phyloP scores from a whole-genome alignment of 805 yeast genomes.

The Kluyveromyces aestuarii region DNA sequence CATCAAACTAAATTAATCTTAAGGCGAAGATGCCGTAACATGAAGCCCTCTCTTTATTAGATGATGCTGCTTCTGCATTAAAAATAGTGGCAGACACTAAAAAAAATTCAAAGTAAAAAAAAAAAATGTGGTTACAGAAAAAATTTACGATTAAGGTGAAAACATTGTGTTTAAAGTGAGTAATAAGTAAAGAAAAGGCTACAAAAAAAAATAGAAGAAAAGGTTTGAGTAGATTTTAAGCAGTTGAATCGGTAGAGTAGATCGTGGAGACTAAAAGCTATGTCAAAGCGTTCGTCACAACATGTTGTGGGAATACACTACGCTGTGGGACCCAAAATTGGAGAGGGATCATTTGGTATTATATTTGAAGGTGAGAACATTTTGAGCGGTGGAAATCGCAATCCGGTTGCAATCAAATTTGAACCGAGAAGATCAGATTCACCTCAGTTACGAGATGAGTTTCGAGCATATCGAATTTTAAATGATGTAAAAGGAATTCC shows the following conservation, averaged over 20 bases:
- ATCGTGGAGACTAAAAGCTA: background rate
- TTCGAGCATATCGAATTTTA: slow-evolving; percentile 64
- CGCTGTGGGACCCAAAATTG: slow-evolving; percentile 74
- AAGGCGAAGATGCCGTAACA: too few species aligned
- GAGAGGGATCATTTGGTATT: slow-evolving; percentile 83
- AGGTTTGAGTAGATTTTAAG: background rate
- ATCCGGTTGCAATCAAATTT: slow-evolving; percentile 62
- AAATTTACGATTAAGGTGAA: background rate
- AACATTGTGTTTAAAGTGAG: background rate
- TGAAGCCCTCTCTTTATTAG: too few species aligned
- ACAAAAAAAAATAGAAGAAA: too few species aligned
- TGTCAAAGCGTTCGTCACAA: slow-evolving; percentile 16
- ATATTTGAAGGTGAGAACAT: slow-evolving; percentile 75
- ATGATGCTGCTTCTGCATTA: too few species aligned
- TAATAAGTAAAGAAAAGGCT: background rate
- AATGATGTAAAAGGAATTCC: slow-evolving; percentile 68
- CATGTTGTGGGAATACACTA: slow-evolving; percentile 50
- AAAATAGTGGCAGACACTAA: background rate
- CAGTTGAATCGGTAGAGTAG: background rate
- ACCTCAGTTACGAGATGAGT: slow-evolving; percentile 76
- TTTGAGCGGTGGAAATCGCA: slow-evolving; percentile 31
- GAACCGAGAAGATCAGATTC: slow-evolving; percentile 77
- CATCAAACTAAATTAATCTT: too few species aligned
- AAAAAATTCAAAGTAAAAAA: too few species aligned
- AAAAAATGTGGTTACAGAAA: background rate